phyloP scores from a whole-genome alignment of 169 alveolate genomes.

The Cryptosporidium bovis region DNA sequence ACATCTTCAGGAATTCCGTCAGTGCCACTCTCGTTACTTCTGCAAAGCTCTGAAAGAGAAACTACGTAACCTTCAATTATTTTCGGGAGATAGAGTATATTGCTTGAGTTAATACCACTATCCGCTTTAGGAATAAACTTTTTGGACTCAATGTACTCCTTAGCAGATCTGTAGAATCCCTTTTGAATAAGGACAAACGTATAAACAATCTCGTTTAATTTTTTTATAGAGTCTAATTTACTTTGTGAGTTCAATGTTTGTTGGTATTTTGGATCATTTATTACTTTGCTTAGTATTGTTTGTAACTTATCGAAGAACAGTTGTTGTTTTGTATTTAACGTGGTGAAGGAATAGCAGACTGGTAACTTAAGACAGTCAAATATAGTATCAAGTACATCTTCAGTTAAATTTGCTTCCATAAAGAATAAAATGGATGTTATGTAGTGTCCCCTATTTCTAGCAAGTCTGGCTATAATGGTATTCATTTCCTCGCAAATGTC shows the following conservation, averaged over 20 bases:
- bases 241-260: constrained; percentile 16
- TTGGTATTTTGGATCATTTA: neutral
- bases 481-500: constrained; percentile 58
- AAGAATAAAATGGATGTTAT: constrained; percentile 56
- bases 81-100: constrained; percentile 40
- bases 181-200: constrained; percentile 60
- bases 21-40: constrained; percentile 19
- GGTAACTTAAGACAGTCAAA: constrained; percentile 53
- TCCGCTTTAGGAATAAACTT: constrained; percentile 43
- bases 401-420: constrained; percentile 48
- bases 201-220: constrained; percentile 41
- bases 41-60: constrained; percentile 51
- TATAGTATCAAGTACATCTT: constrained; percentile 36
- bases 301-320: constrained; percentile 70
- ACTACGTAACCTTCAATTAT: constrained; percentile 62
- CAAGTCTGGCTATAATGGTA: constrained; percentile 51
- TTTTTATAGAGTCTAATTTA: constrained; percentile 24
- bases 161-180: constrained; percentile 55
- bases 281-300: constrained; percentile 16
- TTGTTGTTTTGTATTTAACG: constrained; percentile 49
- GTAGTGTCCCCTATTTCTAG: constrained; percentile 58
- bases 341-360: constrained; percentile 43
- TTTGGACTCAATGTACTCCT: constrained; percentile 62
- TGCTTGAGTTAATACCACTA: constrained; percentile 29
- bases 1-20: constrained; percentile 40